Conservation (phyloP, 164 flowering plant genomes). For the Umbellularia californica region DNA sequence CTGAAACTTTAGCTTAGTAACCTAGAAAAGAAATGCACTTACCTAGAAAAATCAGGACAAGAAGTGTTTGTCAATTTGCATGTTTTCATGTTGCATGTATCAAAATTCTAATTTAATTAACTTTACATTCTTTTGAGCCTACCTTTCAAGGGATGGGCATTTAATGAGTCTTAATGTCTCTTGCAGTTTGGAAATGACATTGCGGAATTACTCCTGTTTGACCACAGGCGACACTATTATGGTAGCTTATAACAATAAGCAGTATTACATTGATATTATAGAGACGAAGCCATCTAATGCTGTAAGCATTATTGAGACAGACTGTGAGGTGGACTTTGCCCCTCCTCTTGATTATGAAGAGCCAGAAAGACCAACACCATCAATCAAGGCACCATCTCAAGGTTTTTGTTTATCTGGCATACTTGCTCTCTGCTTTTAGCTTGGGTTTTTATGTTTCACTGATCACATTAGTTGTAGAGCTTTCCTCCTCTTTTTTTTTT, state of each 20-base stretch:
- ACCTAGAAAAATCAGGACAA: too few relatives aligned
- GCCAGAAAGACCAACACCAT: conserved; percentile 55
- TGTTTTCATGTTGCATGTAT: too few relatives aligned
- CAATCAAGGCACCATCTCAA: conserved; percentile 47
- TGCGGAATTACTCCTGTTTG: conserved; percentile 85
- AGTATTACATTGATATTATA: conserved; percentile 78
- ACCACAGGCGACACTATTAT: conserved; percentile 85
- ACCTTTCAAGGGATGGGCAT: too few relatives aligned
- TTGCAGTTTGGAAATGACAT: conserved; percentile 82
- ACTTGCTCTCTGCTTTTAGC: background rate
- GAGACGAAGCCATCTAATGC: conserved; percentile 82
- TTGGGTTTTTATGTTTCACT: background rate
- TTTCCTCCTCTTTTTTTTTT: background rate
- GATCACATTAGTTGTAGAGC: background rate
- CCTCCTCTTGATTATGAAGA: conserved; percentile 90
- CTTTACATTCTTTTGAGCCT: too few relatives aligned
- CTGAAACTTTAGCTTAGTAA: too few relatives aligned
- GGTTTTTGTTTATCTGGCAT: conserved; percentile 29
- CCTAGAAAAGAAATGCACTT: too few relatives aligned
- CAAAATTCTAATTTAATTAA: too few relatives aligned
- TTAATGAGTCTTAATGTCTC: background rate
- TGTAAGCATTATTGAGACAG: conserved; percentile 83
- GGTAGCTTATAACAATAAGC: conserved; percentile 81
- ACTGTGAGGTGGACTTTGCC: conserved; percentile 95
- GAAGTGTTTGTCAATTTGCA: too few relatives aligned